Base-by-base conservation (phyloP, 2,329 filamentous ascomycete genomes). In the Anthostomella pinea region DNA sequence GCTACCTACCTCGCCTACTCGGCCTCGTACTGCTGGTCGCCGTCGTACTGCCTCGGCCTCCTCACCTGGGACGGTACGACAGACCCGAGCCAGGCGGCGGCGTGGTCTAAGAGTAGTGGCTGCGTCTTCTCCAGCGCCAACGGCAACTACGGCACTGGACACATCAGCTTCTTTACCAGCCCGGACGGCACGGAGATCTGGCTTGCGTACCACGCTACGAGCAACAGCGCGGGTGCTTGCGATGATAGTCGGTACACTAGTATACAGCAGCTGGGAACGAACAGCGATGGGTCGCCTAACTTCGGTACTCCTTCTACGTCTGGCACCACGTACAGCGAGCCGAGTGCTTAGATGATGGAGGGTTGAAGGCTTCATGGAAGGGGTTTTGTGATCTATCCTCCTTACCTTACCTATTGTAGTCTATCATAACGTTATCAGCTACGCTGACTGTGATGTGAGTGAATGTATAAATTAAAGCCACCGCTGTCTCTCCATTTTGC, bases 141-240 rank as follows among this genome's bases (percentile, higher is more conserved):
- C 40, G 73, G 73, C 3, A 75, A 77, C 51, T 78, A 72, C 32
- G 74, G 75, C 10, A 72, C 74, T 0, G 75, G 73, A 0, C 73
- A 78, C 43, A 78, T 78, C 46, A 73, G 71, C 3, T 79, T 80
- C 64, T 79, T 81, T 58, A 60, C 56, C 18, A 77, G 72, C 43
- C 74, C 75, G 0, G 73, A 79, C 42, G 72, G 66, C 3, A 68
- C 58, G 1, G 65, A 79, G 54, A 71, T 67, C 3, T 79, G 68
- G 68, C 75, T 73, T 33, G 68, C 73, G 0, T 79, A 74, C 53
- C 74, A 79, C 45, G 75, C 75, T 1, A 77, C 73, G 0, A 58
- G 63, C 2, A 70, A 66, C 39, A 58, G 62, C 8, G 58, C 56
- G 0, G 75, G 75, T 1, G 65, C 68, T 1, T 80, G 76, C 37